phyloP scores from a whole-genome alignment of 2,329 filamentous ascomycete genomes.

The Tolypocladium cylindrosporum region DNA sequence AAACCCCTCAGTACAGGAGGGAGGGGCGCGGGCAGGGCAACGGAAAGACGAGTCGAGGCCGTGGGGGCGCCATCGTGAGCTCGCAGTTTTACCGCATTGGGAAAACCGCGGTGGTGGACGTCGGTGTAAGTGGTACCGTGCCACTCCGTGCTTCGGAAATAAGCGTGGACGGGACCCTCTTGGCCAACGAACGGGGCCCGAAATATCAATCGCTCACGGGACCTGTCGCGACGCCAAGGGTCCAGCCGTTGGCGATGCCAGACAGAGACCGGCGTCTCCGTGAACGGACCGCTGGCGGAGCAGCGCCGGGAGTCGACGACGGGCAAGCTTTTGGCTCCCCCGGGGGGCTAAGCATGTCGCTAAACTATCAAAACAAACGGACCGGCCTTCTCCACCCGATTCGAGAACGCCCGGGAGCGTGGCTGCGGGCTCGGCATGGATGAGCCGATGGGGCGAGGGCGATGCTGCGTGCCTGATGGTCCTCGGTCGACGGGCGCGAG shows the following conservation, averaged over 20 bases:
- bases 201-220: neutral
- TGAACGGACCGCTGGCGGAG: neutral
- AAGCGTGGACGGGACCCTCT: neutral
- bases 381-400: no score
- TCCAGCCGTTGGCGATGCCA: neutral
- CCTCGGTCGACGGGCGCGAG: no score
- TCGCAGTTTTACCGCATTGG: neutral
- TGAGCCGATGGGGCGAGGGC: no score
- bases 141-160: neutral
- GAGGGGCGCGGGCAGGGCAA: neutral
- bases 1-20: neutral
- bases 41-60: neutral
- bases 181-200: neutral
- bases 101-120: neutral
- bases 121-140: no score
- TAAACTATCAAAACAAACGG: no score
- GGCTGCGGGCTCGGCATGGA: no score
- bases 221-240: neutral
- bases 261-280: neutral
- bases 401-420: neutral
- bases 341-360: no score
- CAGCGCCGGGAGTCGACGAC: neutral
- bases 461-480: no score
- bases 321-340: no score
- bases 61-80: neutral